Conservation (phyloP, 768 basidiomycete genomes). For the Termitomyces sp. region DNA sequence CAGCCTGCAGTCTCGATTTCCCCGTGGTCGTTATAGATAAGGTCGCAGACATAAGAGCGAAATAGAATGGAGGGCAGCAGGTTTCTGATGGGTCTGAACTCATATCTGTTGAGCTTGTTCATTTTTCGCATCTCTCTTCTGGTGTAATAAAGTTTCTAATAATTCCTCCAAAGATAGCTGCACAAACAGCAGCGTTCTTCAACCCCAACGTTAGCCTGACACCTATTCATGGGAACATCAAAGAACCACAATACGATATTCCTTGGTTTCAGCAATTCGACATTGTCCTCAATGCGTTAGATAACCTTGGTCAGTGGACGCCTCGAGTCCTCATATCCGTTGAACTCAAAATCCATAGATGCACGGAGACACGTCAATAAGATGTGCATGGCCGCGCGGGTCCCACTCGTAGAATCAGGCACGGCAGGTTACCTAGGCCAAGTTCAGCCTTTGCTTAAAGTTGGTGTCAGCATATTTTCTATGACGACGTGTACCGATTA, state of each 20-base stretch:
- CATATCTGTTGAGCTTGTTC: neutral
- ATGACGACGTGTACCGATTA: neutral
- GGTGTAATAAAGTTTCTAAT: neutral
- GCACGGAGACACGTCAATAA: constrained; percentile 95
- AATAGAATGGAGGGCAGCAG: neutral
- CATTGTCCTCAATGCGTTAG: constrained; percentile 92
- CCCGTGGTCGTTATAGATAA: neutral
- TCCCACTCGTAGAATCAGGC: constrained; percentile 93
- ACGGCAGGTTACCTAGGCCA: constrained; percentile 97
- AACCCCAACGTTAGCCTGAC: constrained; percentile 86
- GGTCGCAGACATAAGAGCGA: neutral
- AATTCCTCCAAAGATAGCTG: constrained; percentile 60
- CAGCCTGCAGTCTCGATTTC: neutral
- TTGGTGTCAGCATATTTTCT: constrained; percentile 24
- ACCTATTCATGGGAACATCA: constrained; percentile 94
- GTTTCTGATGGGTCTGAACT: neutral
- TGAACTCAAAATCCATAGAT: constrained; percentile 41
- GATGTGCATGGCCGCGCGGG: constrained; percentile 91
- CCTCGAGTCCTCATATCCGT: neutral
- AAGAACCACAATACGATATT: constrained; percentile 85
- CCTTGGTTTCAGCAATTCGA: constrained; percentile 90
- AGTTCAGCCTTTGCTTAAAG: constrained; percentile 91
- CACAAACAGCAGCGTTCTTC: constrained; percentile 76
- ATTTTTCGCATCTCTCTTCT: neutral
- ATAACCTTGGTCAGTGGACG: constrained; percentile 77